Conservation (phyloP, 1,284 basidiomycete species). For the Apiotrichum mycotoxinovorans region DNA sequence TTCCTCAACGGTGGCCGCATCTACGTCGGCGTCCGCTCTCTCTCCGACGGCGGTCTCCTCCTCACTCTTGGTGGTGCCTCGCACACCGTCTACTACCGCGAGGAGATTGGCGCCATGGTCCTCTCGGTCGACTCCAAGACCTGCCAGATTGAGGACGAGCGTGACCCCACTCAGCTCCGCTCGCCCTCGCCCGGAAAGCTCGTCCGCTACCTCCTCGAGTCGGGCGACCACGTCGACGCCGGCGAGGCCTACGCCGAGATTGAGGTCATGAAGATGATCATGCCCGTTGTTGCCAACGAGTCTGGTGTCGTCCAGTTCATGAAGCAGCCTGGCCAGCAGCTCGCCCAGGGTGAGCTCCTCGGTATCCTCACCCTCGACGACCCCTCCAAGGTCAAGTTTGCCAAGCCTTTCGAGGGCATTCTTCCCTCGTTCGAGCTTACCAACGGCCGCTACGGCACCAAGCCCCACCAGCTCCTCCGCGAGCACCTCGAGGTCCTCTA, state of each 20-base stretch:
- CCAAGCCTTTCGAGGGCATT: constrained; percentile 94
- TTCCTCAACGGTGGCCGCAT: constrained; percentile 94
- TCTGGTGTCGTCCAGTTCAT: constrained; percentile 95
- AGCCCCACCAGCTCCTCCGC: constrained; percentile 82
- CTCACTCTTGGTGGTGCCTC: constrained; percentile 88
- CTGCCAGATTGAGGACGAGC: constrained; percentile 98
- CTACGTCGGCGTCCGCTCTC: constrained; percentile 79
- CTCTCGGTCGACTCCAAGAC: constrained; percentile 96
- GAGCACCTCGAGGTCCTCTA: constrained; percentile 75
- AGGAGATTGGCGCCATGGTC: constrained; percentile 92
- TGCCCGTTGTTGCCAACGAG: constrained; percentile 94
- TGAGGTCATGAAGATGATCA: constrained; percentile 99
- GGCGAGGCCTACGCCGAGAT: constrained; percentile 98
- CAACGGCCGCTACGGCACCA: constrained; percentile 75
- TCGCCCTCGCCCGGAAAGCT: constrained; percentile 97
- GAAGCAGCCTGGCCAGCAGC: constrained; percentile 94
- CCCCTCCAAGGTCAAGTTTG: constrained; percentile 93
- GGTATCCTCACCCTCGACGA: constrained; percentile 97
- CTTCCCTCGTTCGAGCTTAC: constrained; percentile 82
- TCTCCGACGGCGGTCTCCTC: constrained; percentile 93
- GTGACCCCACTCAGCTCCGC: constrained; percentile 95
- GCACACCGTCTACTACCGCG: constrained; percentile 97
- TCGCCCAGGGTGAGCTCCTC: constrained; percentile 96
- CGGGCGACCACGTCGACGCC: constrained; percentile 92
- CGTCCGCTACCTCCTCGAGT: constrained; percentile 90